Evolutionary conservation across 176 grass and related monocot species (phyloP), one percentile per base, ranked within the genome.

Genomic region (Aechmea fasciata): DNA sequence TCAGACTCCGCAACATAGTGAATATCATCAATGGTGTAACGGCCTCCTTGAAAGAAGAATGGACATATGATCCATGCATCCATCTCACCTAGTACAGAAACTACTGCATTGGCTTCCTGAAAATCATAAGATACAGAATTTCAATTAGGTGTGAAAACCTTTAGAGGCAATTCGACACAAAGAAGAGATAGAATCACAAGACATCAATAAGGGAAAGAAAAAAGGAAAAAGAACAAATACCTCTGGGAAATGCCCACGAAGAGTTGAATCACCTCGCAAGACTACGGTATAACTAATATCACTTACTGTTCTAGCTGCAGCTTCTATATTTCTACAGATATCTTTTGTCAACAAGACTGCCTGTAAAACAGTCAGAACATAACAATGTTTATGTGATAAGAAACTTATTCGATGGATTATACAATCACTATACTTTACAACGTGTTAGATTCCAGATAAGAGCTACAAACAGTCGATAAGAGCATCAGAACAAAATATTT

Each of bases 61-160:
- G 92, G 92, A 54, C 92, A 96, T 64, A 96, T 96, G 78, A 96
- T 96, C 85, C 92, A 96, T 78, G 92, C 92, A 84, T 96, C 92
- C 83, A 96, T 96, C 78, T 96, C 92, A 19, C 92, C 92, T 78
- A 96, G 82, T 81, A 96, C 78, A 59, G 92, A 96, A 59, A 91
- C 81, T 82, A 78, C 88, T 49, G 92, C 85, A 78, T 96, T 85
- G 64, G 88, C 85, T 96, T 96, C 92, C 92, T 96, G 77, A 13
- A 69, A 87, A 81, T 70, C 62, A 77, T 12, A 77, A 81, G 33
- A 69, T 51, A 26, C 68, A 6, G 28, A 18, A 24, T 6, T 66
- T 66, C 75, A 47, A 81, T 72, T 49, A 77, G 11, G 47, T 57
- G 26, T 75, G 81, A 65, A 11, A 33, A 64, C 26, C 52, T 53